Evolutionary conservation across 768 basidiomycete species (phyloP), one percentile per base, ranked within the genome.

Genomic region (Lenzites betulinus): DNA sequence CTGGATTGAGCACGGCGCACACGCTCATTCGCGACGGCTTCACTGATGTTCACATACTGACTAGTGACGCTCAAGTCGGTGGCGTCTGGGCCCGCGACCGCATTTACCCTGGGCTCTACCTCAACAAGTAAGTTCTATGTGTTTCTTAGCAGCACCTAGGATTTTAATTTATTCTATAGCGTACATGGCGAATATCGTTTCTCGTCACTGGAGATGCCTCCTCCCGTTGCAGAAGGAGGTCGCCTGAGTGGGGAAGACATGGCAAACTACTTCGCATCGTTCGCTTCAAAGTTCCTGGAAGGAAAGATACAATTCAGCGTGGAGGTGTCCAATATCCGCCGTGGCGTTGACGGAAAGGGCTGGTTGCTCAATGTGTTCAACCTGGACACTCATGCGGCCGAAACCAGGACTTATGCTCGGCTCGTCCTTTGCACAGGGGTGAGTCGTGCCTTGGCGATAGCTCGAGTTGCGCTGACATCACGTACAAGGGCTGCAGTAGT

Each of bases 131-230:
- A 42, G 81, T 70, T 28, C 3, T 22, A n/a, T 49, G 22, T 39
- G 16, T 22, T 48, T n/a, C 28, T 18, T 33, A 11, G 30, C 15
- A n/a, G 86, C 86, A 62, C 73, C 82, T 20, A 67, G 87, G 3
- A 70, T 76, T 9, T 59, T 86, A 6, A 65, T 87, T 20, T 78
- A n/a, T n/a, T n/a, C n/a, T n/a, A n/a, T 18, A 88, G 87, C 65
- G 84, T 89, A 0, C 80, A 86, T 65, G 86, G 85, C 4, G 85
- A 89, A 64, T 87, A 80, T 60, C 67, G 77, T 12, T 87, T 88
- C 71, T 86, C 86, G 7, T 65, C 81, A 0, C 60, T 86, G 41
- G 67, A 75, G 2, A 87, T 87, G 87, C 78, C 79, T 0, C 69
- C 71, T 3, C 83, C 81, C 8, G 30, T 64, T 3, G 63, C 73